These are phyloP conservation scores for Fraxinus pennsylvanica DNA, from an alignment of 257 asterid genomes.

Conservation along the genomic window DNA sequence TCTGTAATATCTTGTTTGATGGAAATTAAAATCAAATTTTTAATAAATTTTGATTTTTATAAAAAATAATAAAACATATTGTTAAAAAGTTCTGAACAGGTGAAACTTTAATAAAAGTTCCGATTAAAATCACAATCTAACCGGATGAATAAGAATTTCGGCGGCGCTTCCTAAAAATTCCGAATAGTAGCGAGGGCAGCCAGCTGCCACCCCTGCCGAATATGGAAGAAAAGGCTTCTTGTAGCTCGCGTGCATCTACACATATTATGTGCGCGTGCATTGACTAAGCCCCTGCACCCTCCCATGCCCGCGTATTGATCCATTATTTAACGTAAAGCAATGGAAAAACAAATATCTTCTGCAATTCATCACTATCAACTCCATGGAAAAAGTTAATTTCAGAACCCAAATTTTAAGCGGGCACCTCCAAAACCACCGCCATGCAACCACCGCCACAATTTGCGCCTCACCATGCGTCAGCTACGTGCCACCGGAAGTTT, in stretches of 20 bases:
- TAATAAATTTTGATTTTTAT: no score
- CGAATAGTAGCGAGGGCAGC: no score
- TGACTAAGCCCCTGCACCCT: background rate
- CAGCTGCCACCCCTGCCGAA: no score
- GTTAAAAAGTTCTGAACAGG: no score
- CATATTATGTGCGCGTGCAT: no score
- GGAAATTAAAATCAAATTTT: no score
- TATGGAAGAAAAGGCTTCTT: background rate
- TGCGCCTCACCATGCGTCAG: constrained; percentile 63
- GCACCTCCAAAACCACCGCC: constrained; percentile 55
- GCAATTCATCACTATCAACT: background rate
- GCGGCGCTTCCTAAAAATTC: no score
- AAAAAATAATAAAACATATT: no score
- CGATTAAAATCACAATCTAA: no score
- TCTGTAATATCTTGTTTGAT: no score
- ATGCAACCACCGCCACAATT: constrained; percentile 11
- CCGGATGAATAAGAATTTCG: no score
- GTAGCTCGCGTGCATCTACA: background rate
- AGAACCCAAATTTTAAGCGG: constrained; percentile 64
- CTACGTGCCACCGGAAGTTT: constrained; percentile 78
- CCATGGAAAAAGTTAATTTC: constrained; percentile 65
- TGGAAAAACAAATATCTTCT: background rate
- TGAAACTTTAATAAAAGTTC: no score
- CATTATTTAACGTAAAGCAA: background rate
- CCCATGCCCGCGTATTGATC: background rate